Conservation (phyloP, 2,329 filamentous ascomycete genomes). For the Fusarium stilboides region DNA sequence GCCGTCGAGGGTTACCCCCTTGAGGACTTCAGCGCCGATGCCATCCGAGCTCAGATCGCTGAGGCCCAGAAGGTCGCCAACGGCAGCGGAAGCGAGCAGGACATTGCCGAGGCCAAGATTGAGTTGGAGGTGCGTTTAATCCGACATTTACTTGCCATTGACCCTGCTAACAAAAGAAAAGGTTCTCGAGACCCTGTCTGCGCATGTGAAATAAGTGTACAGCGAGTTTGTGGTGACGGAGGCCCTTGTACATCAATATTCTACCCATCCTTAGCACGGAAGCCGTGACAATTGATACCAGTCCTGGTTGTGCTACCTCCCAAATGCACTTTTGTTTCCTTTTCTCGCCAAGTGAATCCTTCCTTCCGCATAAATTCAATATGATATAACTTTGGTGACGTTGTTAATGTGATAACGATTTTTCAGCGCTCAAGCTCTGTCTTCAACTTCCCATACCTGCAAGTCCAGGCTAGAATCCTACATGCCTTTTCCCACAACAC, state of each 20-base stretch:
- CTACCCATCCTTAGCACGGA: slow-evolving; percentile 55
- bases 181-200: slow-evolving; percentile 88
- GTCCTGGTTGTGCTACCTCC: slow-evolving; percentile 51
- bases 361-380: slow-evolving; percentile 14
- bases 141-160: slow-evolving; percentile 8
- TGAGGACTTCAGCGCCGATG: slow-evolving; percentile 95
- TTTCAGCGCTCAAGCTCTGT: slow-evolving; percentile 20
- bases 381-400: slow-evolving; percentile 15
- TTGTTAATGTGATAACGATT: slow-evolving; percentile 32
- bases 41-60: slow-evolving; percentile 88
- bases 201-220: slow-evolving; percentile 82
- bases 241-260: slow-evolving; percentile 61
- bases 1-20: slow-evolving; percentile 94
- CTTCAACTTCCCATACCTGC: slow-evolving; percentile 17
- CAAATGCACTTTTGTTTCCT: slow-evolving; percentile 35
- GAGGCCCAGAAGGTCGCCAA: slow-evolving; percentile 96
- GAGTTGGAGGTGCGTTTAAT: slow-evolving; percentile 84
- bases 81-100: slow-evolving; percentile 94
- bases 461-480: slow-evolving; percentile 11
- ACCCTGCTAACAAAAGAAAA: slow-evolving; percentile 61
- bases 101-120: slow-evolving; percentile 99
- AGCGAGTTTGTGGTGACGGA: slow-evolving; percentile 61
- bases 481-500: neutral
- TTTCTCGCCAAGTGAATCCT: slow-evolving; percentile 36
- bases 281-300: slow-evolving; percentile 57